Conservation (phyloP, 768 basidiomycete species). For the Leccinum pellstonianum region DNA sequence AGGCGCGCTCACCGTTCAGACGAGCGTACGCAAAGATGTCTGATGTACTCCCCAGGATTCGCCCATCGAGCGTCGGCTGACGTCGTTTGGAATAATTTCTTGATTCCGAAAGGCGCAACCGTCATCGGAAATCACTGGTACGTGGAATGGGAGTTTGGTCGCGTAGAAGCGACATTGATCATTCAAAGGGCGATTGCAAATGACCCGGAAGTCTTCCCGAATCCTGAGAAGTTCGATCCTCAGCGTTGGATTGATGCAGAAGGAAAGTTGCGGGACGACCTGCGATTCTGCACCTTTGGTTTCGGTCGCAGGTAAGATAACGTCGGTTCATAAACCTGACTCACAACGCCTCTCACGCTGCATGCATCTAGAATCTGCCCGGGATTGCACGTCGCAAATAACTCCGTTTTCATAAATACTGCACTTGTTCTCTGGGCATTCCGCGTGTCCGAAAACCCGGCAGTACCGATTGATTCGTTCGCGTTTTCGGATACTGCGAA, state of each 20-base stretch:
- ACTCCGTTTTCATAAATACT: conserved; percentile 60
- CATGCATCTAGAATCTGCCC: conserved; percentile 14
- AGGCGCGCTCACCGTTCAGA: conserved; percentile 17
- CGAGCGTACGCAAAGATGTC: background rate
- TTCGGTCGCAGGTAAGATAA: conserved; percentile 13
- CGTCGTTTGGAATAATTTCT: conserved; percentile 38
- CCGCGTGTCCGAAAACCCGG: conserved; percentile 45
- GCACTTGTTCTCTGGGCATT: conserved; percentile 65
- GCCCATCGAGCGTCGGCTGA: conserved; percentile 62
- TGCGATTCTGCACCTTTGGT: conserved; percentile 9
- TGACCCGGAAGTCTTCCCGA: conserved; percentile 12
- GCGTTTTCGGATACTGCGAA: conserved; percentile 46
- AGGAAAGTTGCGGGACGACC: conserved; percentile 8
- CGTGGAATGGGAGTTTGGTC: background rate
- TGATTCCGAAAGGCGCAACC: conserved; percentile 33
- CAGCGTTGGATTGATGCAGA: conserved; percentile 6
- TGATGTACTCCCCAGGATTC: conserved; percentile 43
- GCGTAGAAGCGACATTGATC: background rate
- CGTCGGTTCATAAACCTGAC: background rate
- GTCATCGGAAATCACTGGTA: conserved; percentile 17
- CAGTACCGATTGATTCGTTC: conserved; percentile 54
- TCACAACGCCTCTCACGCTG: background rate
- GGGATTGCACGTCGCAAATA: conserved; percentile 38
- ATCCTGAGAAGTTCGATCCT: conserved; percentile 12
- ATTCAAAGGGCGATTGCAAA: conserved; percentile 13